Percentiles rank a stretch among this genome's conserved stretches.
Evolutionary conservation across 495 filamentous ascomycete species (phyloP).

Genomic region (Tuber borchii): DNA sequence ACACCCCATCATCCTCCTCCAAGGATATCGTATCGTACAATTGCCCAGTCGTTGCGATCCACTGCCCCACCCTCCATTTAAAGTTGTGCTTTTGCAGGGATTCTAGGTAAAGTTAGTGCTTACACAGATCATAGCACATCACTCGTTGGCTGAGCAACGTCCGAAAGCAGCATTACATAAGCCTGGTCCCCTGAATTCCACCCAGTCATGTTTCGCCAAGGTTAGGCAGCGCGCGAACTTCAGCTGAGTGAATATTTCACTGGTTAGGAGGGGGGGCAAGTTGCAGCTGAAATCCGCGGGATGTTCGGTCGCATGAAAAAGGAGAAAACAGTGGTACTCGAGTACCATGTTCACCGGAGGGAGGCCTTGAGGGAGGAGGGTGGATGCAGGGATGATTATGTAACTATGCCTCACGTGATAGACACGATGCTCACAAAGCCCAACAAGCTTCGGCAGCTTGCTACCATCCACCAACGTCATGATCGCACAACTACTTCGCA

Average conservation of each 20-base stretch:
- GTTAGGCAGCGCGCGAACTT: not conserved
- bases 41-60: not conserved
- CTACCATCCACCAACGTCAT: not conserved
- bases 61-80: not conserved
- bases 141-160: not conserved
- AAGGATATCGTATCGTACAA: not conserved
- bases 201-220: not conserved
- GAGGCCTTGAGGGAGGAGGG: not conserved
- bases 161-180: not conserved
- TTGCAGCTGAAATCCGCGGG: not conserved
- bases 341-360: not conserved
- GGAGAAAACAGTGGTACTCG: not conserved
- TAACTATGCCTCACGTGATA: not conserved
- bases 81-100: not conserved
- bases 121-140: not conserved
- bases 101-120: not conserved
- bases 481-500: conserved; percentile 4
- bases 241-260: not conserved
- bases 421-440: too few relatives aligned
- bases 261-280: not conserved
- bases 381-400: not conserved
- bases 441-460: not conserved
- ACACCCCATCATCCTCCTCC: not conserved
- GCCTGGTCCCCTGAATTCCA: not conserved
- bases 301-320: not conserved